Conservation (phyloP, 2,329 filamentous ascomycete genomes). For the Colletotrichum endophyticum region DNA sequence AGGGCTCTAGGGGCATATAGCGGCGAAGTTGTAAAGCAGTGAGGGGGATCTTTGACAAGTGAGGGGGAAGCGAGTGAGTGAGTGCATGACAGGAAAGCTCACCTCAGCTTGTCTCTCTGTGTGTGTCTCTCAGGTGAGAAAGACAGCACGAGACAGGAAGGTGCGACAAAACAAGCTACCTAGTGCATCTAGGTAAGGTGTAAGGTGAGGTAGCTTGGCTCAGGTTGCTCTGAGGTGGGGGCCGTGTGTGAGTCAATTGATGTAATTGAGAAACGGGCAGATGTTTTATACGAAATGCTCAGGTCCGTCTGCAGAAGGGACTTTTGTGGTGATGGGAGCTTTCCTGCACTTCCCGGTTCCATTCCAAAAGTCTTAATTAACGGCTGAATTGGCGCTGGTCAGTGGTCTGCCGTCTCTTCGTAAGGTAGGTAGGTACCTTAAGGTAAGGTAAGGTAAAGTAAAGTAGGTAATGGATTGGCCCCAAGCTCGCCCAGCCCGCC, state of each 20-base stretch:
- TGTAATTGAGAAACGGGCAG: background rate
- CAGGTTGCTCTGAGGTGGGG: background rate
- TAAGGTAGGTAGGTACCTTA: no score
- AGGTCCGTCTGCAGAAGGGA: background rate
- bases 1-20: background rate
- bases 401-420: background rate
- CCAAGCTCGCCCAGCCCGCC: background rate
- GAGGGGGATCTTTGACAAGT: background rate
- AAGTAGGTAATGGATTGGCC: background rate
- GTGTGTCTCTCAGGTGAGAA: background rate
- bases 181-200: background rate
- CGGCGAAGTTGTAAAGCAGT: background rate
- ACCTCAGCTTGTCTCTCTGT: background rate
- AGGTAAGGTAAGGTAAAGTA: no score
- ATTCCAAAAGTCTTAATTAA: background rate
- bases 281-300: background rate
- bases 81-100: background rate
- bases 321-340: background rate
- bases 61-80: background rate
- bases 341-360: background rate
- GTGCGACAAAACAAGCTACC: background rate
- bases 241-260: background rate
- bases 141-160: background rate
- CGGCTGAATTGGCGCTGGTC: conserved; percentile 11
- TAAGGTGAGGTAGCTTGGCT: background rate